Conservation (phyloP, 139 green algal species). For the Volvox africanus region DNA sequence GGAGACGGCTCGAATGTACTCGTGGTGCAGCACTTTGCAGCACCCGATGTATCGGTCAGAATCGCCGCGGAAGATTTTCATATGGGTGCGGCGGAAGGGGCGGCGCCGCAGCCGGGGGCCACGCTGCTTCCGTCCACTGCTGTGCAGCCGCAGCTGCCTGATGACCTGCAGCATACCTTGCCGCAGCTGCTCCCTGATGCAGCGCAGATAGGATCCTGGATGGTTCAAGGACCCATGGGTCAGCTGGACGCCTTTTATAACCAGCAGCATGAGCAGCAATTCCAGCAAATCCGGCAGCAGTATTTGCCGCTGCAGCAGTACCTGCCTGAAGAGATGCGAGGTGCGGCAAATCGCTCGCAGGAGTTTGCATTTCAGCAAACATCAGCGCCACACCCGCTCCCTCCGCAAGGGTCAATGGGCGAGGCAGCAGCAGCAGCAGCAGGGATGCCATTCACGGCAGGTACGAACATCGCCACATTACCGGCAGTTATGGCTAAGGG, state of each 20-base stretch:
- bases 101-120: too few species aligned
- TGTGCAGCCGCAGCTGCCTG: not conserved
- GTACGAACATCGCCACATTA: not conserved
- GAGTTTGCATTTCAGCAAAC: not conserved
- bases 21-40: not conserved
- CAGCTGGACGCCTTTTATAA: not conserved
- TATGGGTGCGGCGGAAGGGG: not conserved
- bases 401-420: not conserved
- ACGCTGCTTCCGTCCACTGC: not conserved
- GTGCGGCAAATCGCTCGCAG: not conserved
- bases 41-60: not conserved
- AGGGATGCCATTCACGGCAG: not conserved
- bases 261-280: conserved; percentile 24
- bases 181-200: conserved; percentile 7
- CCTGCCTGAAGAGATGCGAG: too few species aligned
- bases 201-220: not conserved
- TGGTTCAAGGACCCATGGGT: conserved; percentile 19
- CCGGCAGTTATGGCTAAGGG: not conserved
- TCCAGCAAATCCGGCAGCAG: not conserved
- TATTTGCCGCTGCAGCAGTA: too few species aligned
- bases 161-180: not conserved
- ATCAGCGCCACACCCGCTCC: not conserved
- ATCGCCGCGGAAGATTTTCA: not conserved
- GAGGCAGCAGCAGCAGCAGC: not conserved
- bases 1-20: not conserved